phyloP scores from a whole-genome alignment of 139 green algal genomes.

The Eudorina sp. region DNA sequence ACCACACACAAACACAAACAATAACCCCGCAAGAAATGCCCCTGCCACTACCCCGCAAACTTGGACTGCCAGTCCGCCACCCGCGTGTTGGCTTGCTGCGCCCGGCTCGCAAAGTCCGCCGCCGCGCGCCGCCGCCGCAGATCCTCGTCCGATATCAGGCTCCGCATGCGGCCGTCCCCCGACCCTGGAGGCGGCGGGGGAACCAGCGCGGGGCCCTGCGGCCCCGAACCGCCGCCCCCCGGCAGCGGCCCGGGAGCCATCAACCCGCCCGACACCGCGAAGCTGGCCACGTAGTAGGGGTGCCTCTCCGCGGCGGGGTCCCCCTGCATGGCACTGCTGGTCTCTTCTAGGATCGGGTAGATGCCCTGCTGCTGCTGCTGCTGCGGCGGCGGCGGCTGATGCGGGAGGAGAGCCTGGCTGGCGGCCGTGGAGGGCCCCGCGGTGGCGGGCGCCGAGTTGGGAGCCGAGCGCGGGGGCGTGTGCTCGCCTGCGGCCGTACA shows the following conservation, averaged over 20 bases:
- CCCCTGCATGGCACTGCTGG: neutral
- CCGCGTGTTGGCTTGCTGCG: neutral
- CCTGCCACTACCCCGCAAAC: slow-evolving; percentile 43
- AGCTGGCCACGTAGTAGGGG: neutral
- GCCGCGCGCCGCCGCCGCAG: slow-evolving; percentile 6
- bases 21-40: no score
- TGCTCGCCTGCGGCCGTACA: slow-evolving; percentile 4
- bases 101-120: slow-evolving; percentile 1
- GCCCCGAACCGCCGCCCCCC: no score
- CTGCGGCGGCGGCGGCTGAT: no score
- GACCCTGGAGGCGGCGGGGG: no score
- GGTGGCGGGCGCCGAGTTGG: neutral
- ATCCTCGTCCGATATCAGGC: slow-evolving; percentile 17
- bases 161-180: no score
- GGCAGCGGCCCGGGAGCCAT: no score
- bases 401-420: neutral
- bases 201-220: no score
- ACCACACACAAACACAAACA: no score
- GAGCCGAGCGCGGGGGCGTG: neutral
- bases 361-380: no score
- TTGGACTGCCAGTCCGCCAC: slow-evolving; percentile 33
- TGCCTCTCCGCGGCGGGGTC: neutral
- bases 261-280: neutral
- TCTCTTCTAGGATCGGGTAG: slow-evolving; percentile 50
- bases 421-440: neutral